Evolutionary conservation across 805 yeast genomes (phyloP).

Genomic region (Hanseniaspora lachancei): DNA sequence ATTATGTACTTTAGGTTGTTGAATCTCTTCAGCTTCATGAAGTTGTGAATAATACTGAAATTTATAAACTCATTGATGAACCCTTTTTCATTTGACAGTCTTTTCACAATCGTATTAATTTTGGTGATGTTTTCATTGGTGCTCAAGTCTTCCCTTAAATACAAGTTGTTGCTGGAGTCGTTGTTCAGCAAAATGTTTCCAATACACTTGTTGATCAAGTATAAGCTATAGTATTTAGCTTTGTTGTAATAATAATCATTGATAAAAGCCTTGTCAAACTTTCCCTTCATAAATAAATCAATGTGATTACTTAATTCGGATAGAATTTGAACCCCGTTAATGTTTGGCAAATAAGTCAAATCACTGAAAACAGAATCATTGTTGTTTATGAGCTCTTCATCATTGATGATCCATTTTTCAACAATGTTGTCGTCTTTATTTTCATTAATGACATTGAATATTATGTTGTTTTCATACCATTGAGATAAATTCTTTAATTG

Average conservation of each 20-base stretch:
- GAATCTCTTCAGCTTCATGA: neutral
- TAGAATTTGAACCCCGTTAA: neutral
- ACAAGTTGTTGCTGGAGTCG: neutral
- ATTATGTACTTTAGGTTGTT: neutral
- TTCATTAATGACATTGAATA: neutral
- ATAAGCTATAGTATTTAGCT: neutral
- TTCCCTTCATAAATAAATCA: neutral
- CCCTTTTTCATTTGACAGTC: neutral
- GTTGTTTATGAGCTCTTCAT: neutral
- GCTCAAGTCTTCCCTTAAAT: constrained; percentile 7
- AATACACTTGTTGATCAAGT: neutral
- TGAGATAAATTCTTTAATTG: neutral
- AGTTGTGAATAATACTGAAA: neutral
- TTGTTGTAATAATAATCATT: neutral
- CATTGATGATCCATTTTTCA: constrained; percentile 10
- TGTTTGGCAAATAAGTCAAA: neutral
- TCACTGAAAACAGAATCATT: neutral
- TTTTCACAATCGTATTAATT: neutral
- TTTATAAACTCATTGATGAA: neutral
- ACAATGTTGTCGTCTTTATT: constrained; percentile 1
- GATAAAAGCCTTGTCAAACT: neutral
- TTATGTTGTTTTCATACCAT: constrained; percentile 1
- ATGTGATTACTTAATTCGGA: neutral
- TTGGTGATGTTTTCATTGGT: neutral
- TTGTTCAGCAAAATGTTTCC: neutral